Evolutionary conservation across 495 filamentous ascomycete genomes (phyloP).

Genomic region (Penicillium nucicola): DNA sequence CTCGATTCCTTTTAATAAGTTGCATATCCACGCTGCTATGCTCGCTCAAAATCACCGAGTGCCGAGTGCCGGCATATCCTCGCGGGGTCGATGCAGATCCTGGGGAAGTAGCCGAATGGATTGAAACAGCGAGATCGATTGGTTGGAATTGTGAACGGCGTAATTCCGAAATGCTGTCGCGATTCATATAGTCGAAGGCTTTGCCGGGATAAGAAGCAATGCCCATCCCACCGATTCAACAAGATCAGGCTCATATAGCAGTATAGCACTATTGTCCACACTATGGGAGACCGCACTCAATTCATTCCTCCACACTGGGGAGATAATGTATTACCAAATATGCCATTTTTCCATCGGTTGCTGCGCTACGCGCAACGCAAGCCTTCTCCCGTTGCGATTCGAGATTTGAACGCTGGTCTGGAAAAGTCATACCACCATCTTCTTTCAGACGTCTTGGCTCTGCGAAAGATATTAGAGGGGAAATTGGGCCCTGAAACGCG

Average conservation of each 20-base stretch:
- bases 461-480: conserved; percentile 15
- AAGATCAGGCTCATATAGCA: background rate
- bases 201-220: background rate
- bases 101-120: conserved; percentile 22
- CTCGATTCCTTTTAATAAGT: background rate
- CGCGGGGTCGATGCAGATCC: conserved; percentile 14
- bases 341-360: conserved; percentile 28
- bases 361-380: conserved; percentile 24
- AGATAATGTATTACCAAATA: conserved; percentile 17
- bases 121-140: conserved; percentile 5
- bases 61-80: conserved; percentile 20
- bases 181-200: background rate
- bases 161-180: background rate
- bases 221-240: background rate
- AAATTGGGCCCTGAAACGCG: conserved; percentile 8
- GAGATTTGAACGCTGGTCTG: conserved; percentile 25
- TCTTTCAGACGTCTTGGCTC: conserved; percentile 17
- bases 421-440: conserved; percentile 27
- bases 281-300: conserved; percentile 22
- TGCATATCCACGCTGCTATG: background rate
- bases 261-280: background rate
- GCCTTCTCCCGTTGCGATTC: conserved; percentile 18
- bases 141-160: conserved; percentile 3
- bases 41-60: conserved; percentile 18
- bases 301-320: conserved; percentile 26